phyloP scores from a whole-genome alignment of 768 basidiomycete genomes.

The Hericium erinaceus region DNA sequence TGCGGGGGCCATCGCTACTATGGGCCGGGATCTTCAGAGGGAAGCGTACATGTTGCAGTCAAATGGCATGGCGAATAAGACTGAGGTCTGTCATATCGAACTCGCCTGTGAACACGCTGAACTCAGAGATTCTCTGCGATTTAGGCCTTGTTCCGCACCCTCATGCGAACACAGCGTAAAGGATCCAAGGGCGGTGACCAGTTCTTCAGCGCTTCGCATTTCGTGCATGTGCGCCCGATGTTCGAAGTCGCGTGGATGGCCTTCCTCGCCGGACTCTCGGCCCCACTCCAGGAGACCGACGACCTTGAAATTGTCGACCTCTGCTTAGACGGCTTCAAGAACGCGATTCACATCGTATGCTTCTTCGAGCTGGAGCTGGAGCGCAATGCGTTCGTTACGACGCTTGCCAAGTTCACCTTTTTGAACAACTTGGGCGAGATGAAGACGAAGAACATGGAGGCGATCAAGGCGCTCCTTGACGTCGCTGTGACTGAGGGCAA shows the following conservation, averaged over 20 bases:
- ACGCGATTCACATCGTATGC: constrained; percentile 93
- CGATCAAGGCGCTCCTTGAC: constrained; percentile 90
- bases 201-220: constrained; percentile 94
- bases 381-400: constrained; percentile 97
- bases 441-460: constrained; percentile 99
- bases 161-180: constrained; percentile 88
- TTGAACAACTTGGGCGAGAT: constrained; percentile 97
- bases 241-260: constrained; percentile 99
- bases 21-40: constrained; percentile 90
- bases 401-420: constrained; percentile 94
- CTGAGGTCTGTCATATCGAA: constrained; percentile 52
- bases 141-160: constrained; percentile 83
- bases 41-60: constrained; percentile 95
- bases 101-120: neutral
- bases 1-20: constrained; percentile 74
- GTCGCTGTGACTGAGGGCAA: constrained; percentile 96
- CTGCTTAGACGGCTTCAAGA: constrained; percentile 92
- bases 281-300: constrained; percentile 89
- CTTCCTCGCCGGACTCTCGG: constrained; percentile 91
- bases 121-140: neutral
- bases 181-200: constrained; percentile 71
- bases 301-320: constrained; percentile 87
- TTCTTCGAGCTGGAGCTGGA: constrained; percentile 96
- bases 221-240: constrained; percentile 96
- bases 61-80: constrained; percentile 93